Conservation (phyloP, 2,329 filamentous ascomycete species). For the Microcyclospora pomicola region DNA sequence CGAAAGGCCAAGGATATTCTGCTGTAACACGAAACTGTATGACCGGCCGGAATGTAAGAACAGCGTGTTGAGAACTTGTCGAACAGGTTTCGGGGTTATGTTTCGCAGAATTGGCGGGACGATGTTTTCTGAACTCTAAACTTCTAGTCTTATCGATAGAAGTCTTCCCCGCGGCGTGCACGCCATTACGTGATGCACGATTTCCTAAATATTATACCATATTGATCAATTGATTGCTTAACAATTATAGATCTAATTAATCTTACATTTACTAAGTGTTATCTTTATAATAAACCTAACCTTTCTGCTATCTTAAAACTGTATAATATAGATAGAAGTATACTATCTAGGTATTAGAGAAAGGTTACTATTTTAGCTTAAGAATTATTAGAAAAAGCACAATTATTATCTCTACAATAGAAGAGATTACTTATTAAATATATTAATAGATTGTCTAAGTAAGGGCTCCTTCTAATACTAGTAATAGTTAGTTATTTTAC, state of each 20-base stretch:
- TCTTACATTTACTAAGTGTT: background rate
- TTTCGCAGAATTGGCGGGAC: too few species aligned
- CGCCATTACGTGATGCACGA: too few species aligned
- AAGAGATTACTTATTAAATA: constrained; percentile 9
- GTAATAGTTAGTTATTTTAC: constrained; percentile 10
- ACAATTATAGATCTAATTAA: constrained; percentile 1
- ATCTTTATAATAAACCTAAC: background rate
- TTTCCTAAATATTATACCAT: background rate
- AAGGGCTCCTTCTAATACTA: constrained; percentile 9
- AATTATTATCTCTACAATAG: constrained; percentile 1
- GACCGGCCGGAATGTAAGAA: too few species aligned
- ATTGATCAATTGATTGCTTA: background rate
- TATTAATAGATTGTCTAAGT: constrained; percentile 8
- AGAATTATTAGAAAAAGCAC: background rate
- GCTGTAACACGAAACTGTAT: too few species aligned
- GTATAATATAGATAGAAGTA: constrained; percentile 1
- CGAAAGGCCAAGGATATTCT: too few species aligned
- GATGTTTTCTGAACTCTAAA: too few species aligned
- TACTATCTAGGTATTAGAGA: constrained; percentile 1
- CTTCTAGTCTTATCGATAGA: too few species aligned
- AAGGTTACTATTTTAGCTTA: background rate
- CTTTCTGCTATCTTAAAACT: background rate
- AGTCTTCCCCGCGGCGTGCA: too few species aligned
- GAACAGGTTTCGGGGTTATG: too few species aligned
- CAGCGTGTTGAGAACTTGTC: too few species aligned